Base-by-base conservation (phyloP, 1,139 yeast species). In the Yamadazyma diospyri region DNA sequence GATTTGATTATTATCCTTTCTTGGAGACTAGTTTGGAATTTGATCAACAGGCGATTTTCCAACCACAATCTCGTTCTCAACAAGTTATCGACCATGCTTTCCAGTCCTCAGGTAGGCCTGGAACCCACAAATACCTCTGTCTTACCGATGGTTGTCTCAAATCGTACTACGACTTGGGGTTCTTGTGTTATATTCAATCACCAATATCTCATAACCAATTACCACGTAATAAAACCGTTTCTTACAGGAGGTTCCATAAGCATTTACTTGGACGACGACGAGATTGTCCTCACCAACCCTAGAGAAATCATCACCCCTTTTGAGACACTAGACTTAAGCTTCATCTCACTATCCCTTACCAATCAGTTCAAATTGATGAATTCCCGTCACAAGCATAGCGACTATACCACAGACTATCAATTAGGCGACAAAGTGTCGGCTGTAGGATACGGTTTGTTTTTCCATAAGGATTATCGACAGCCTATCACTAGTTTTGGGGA, bases 371-470 rank as follows among this genome's bases (percentile, higher is more conserved):
- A 30, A 21, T 11, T 30, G n/a, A 18, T 32, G 10, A 28, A 27
- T 18, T 29, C 33, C 8, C 16, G n/a, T 4, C 23, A 28, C 16
- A 9, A 4, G 9, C 50, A 53, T 2, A 36, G 43, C 4, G 22
- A 23, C 2, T 36, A 29, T 23, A 36, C 47, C 4, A 10, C 20
- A 2, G 35, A 39, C 8, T 51, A 47, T 30, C 30, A 34, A 3
- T 33, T 46, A 3, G 76, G 73, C 0, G 61, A 64, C 16, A 25
- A 34, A 0, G 81, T 78, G 0, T 47, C 45, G 6, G 68, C 86
- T 0, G 50, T 64, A 3, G 85, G 88, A 0, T 78, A 57, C 49
- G 89, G 89, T 1, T 56, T 81, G 4, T 69, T 76, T 39, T 69
- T 59, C 38, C 37, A 49, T 18, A 42, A 24, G 33, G 33, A 29